Base-by-base conservation (phyloP, 441 rosid species). In the Bocquillonia castaneifolia region DNA sequence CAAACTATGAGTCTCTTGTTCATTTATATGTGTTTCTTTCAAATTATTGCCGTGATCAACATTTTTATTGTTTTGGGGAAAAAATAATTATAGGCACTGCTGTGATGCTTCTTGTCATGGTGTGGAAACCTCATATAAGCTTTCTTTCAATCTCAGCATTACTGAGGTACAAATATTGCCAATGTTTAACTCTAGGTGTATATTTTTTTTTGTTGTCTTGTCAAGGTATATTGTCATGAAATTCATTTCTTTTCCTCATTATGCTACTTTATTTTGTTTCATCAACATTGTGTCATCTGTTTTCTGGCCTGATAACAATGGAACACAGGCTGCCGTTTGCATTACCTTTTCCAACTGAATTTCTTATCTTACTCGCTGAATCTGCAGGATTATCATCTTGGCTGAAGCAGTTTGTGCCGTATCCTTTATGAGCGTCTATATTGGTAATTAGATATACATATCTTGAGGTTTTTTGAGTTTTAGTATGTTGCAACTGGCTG, bases 61-160 rank as follows among this genome's bases (percentile, higher is more conserved):
- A 22, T 70, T 34, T 63, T 64, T 39, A 44, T 25, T 64, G 36
- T 71, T 65, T 56, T 22, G 17, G 15, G n/a, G n/a, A n/a, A n/a
- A n/a, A n/a, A n/a, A 25, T 28, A 71, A 34, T 73, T 62, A 51
- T 77, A 93, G 98, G 97, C 75, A 88, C 98, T 40, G 97, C 94
- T 78, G 93, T 86, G 18, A 89, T 91, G 96, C 85, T 93, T 53
- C 96, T 91, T 69, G 88, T 88, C 77, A 77, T 89, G 78, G 92
- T 88, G 67, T 93, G 98, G 98, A 72, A 73, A 44, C 88, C 93
- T 29, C 73, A 81, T 32, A 77, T 93, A 74, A 71, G 73, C 70
- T 53, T 91, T 81, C 94, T 91, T 77, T 81, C 97, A n/a, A 79
- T 84, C 74, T 66, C 89, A 63, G 50, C 86, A 28, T 71, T 91